These are phyloP conservation scores for Dactylellina leptospora DNA, from an alignment of 2,329 filamentous ascomycete genomes.

Conservation along the genomic window DNA sequence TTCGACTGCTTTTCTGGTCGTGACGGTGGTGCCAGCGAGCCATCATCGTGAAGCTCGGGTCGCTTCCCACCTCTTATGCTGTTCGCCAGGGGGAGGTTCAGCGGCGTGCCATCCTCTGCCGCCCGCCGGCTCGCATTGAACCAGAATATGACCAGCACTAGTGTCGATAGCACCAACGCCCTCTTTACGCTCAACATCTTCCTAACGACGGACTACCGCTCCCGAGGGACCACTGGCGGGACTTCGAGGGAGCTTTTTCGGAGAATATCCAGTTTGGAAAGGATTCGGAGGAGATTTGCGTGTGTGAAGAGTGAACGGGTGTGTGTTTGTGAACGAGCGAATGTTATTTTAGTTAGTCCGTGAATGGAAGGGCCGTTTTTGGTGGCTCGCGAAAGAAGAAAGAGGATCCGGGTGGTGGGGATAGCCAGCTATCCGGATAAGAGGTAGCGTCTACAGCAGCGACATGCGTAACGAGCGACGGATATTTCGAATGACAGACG, in stretches of 20 bases:
- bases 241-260: slow-evolving; percentile 16
- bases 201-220: slow-evolving; percentile 12
- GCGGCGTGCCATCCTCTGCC: slow-evolving; percentile 6
- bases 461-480: too few species aligned
- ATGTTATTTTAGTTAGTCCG: not conserved
- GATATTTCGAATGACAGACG: too few species aligned
- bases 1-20: too few species aligned
- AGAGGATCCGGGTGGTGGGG: slow-evolving; percentile 15
- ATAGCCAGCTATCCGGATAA: slow-evolving; percentile 47
- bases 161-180: slow-evolving; percentile 43
- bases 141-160: slow-evolving; percentile 47
- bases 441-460: slow-evolving; percentile 7
- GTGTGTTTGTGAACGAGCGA: not conserved
- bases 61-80: slow-evolving; percentile 41
- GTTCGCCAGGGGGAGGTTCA: slow-evolving; percentile 5
- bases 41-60: slow-evolving; percentile 31
- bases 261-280: slow-evolving; percentile 52
- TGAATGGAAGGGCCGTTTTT: not conserved
- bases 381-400: slow-evolving; percentile 3
- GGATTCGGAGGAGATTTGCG: not conserved
- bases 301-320: not conserved
- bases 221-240: slow-evolving; percentile 25
- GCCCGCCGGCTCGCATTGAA: slow-evolving; percentile 41
- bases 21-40: not conserved
- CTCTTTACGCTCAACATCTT: slow-evolving; percentile 50